These are phyloP conservation scores for Lentinula raphanica DNA, from an alignment of 768 basidiomycete genomes.

Conservation along the genomic window DNA sequence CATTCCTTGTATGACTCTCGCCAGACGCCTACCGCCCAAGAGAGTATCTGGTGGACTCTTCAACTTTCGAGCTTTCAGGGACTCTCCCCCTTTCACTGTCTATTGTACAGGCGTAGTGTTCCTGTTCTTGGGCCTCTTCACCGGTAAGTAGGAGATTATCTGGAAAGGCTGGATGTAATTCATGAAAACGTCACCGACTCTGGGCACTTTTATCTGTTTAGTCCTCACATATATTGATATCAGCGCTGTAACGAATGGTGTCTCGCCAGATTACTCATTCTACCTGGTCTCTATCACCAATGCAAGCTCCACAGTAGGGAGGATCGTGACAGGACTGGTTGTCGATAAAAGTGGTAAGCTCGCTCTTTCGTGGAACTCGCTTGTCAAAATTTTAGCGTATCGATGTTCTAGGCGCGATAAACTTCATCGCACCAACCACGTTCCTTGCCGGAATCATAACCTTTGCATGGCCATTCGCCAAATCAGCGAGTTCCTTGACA, in stretches of 20 bases:
- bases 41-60: slow-evolving; percentile 49
- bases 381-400: neutral
- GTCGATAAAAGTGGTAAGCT: slow-evolving; percentile 46
- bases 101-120: slow-evolving; percentile 45
- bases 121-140: slow-evolving; percentile 59
- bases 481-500: slow-evolving; percentile 38
- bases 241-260: slow-evolving; percentile 40
- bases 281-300: slow-evolving; percentile 63
- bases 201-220: slow-evolving; percentile 13
- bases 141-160: slow-evolving; percentile 27
- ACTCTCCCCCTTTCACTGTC: slow-evolving; percentile 38
- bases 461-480: slow-evolving; percentile 66
- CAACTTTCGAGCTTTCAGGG: slow-evolving; percentile 35
- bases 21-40: slow-evolving; percentile 49
- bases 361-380: too few relatives aligned
- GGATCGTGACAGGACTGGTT: slow-evolving; percentile 42
- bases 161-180: too few relatives aligned
- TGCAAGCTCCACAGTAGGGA: slow-evolving; percentile 50
- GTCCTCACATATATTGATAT: slow-evolving; percentile 56
- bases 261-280: slow-evolving; percentile 44
- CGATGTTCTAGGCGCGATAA: neutral
- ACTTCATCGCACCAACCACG: slow-evolving; percentile 5
- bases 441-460: slow-evolving; percentile 48
- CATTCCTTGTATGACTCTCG: slow-evolving; percentile 39
- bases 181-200: too few relatives aligned